Percentiles rank a stretch among this genome's conserved stretches.
Conservation (phyloP, 257 asterid genomes). For the Hygrophila difformis region DNA sequence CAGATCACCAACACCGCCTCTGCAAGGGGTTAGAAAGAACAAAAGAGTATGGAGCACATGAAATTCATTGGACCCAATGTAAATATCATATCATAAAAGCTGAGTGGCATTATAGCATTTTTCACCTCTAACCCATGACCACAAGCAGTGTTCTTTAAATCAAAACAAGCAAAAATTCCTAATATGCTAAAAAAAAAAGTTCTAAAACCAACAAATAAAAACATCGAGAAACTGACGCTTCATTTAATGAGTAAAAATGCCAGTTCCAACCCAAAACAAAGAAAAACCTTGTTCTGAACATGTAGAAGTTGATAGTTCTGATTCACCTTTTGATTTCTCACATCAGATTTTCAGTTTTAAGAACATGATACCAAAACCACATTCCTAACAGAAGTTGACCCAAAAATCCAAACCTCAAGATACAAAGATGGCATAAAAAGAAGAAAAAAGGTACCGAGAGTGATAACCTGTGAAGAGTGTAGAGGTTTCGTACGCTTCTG, state of each 20-base stretch:
- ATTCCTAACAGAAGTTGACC: not conserved
- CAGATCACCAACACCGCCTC: too few relatives aligned
- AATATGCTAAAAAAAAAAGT: not conserved
- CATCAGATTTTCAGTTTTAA: not conserved
- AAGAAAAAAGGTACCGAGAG: not conserved
- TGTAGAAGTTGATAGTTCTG: not conserved
- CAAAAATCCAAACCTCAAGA: too few relatives aligned
- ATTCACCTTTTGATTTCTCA: not conserved
- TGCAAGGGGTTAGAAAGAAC: too few relatives aligned
- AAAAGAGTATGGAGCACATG: too few relatives aligned
- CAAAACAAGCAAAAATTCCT: not conserved
- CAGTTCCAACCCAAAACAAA: not conserved
- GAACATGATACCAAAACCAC: not conserved
- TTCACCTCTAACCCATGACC: not conserved
- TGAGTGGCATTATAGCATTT: not conserved
- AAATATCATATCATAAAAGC: too few relatives aligned
- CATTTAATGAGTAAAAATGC: too few relatives aligned
- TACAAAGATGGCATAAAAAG: slow-evolving; percentile 2
- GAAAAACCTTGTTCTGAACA: not conserved
- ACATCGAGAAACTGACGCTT: slow-evolving; percentile 1
- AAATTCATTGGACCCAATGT: too few relatives aligned
- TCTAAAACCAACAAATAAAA: not conserved
- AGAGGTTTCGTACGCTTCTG: slow-evolving; percentile 80
- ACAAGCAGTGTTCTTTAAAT: slow-evolving; percentile 6
- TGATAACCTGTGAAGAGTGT: slow-evolving; percentile 80